Base-by-base conservation (phyloP, 129 eudicot species). In the Helichrysum umbraculigerum region DNA sequence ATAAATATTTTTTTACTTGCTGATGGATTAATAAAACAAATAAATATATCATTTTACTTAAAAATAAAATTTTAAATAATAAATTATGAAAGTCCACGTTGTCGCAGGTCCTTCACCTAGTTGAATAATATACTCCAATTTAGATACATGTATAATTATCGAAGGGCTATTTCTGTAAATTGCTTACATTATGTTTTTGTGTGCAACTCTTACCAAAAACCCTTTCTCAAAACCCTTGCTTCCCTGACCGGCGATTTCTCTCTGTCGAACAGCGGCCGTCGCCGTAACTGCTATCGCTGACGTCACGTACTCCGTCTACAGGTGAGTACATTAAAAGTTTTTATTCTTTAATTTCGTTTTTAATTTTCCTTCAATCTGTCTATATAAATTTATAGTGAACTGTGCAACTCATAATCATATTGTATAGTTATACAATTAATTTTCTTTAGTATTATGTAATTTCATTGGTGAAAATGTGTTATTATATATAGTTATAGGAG, bases 221-320 rank as follows among this genome's bases (percentile, higher is more conserved):
- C 51, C 51, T 44, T 25, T 47, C 51, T 17, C 68, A 67, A 79
- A 79, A 72, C 50, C 73, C 78, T 33, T 34, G 54, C 25, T 72
- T 70, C 65, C 54, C 66, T 77, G 15, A 22, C 82, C 42, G 30
- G 28, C 54, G 54, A 47, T 47, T 47, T 47, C n/a, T 12, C 54
- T 47, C 54, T 12, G 54, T 47, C 54, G 54, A 47, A 47, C n/a
- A 14, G 54, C 54, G n/a, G 6, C n/a, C 5, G n/a, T 14, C 17
- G 17, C n/a, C 54, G n/a, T 47, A 11, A 47, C 17, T 47, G 10
- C 1, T 14, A 47, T 47, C 6, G 54, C 6, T 1, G 54, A 4
- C 17, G n/a, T 14, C 17, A 47, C 14, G 15, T 47, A 47, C 54
- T 8, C n/a, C 4, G 54, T 14, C 54, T 47, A 47, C 28, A 12